Base-by-base conservation (phyloP, 2,329 filamentous ascomycete genomes). In the Calonectria pauciramosa region DNA sequence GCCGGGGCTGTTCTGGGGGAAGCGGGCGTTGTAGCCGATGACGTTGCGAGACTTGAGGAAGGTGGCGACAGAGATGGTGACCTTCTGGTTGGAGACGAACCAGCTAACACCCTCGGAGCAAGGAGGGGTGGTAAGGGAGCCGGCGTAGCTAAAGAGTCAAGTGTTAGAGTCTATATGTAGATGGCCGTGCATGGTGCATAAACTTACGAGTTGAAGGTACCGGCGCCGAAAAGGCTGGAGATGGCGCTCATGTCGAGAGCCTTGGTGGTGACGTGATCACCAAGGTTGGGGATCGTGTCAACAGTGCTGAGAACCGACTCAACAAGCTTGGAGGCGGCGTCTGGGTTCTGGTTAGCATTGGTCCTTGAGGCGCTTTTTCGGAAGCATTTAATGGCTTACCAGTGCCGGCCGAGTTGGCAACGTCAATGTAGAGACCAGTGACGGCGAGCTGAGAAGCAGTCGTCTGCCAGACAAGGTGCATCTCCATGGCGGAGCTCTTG, bases 61-160 rank as follows among this genome's bases (percentile, higher is more conserved):
- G 20, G 88, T 90, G 4, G 82, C 82, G 18, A 89, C 85, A 76
- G 86, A 84, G 75, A 92, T 83, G 41, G 83, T 81, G 3, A 92
- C 80, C 47, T 88, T 87, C 71, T 89, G 77, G 74, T 86, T 84
- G 76, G 88, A 88, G 44, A 92, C 83, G 60, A 90, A 83, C 86
- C 90, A 92, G 13, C 82, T 85, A 26, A 93, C 84, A 32, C 88
- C 88, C 82, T 93, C 90, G 18, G 86, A 86, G 84, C 91, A 93
- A 4, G 91, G 91, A 26, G 92, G 91, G 0, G 91, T 93, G 49
- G 91, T 93, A 56, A 93, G 85, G n/a, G 90, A 92, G 23, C 91
- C 91, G 16, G 83, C 82, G 85, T 93, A 93, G 28, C 80, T 82
- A 34, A 16, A 2, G 0, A 14, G 16, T 23, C 4, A 23, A 47